Evolutionary conservation across 1,139 yeast genomes (phyloP).

Genomic region (Entelexis sorbosivorans): DNA sequence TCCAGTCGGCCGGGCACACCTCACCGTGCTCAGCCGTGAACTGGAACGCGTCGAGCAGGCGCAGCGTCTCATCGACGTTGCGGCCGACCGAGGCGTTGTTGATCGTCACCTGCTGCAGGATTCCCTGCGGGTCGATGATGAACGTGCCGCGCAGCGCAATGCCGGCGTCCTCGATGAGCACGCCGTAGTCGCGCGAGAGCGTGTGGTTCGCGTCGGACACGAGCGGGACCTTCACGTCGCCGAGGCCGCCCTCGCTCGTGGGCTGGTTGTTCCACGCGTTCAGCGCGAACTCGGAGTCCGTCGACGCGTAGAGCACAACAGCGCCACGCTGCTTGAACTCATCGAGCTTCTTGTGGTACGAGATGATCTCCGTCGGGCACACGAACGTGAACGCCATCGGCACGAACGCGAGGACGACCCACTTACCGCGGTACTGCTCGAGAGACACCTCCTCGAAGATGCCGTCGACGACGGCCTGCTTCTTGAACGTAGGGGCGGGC

Average conservation of each 20-base stretch:
- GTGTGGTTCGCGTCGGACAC: constrained; percentile 95
- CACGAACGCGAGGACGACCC: constrained; percentile 92
- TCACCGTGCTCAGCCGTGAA: constrained; percentile 97
- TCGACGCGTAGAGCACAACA: constrained; percentile 87
- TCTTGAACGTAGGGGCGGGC: constrained; percentile 82
- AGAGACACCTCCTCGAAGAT: constrained; percentile 85
- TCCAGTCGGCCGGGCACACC: constrained; percentile 99
- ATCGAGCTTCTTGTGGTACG: constrained; percentile 90
- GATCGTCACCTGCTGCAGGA: constrained; percentile 88
- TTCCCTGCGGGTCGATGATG: constrained; percentile 92
- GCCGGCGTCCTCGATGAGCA: constrained; percentile 89
- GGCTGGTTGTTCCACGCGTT: constrained; percentile 97
- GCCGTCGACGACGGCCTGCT: constrained; percentile 96
- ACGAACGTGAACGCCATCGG: constrained; percentile 99
- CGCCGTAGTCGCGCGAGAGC: constrained; percentile 92
- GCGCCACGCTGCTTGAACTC: constrained; percentile 79
- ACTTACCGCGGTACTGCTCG: constrained; percentile 92
- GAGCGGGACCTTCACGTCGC: constrained; percentile 86
- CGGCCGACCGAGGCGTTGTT: constrained; percentile 99
- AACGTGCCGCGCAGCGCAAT: constrained; percentile 95
- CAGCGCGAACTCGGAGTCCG: constrained; percentile 94
- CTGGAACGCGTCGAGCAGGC: constrained; percentile 98
- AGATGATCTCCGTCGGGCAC: constrained; percentile 98
- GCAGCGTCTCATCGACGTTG: constrained; percentile 92
- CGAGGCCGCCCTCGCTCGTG: constrained; percentile 97